These are phyloP conservation scores for Skeletonema costatum DNA, from an alignment of 108 stramenopile genomes.

Conservation along the genomic window DNA sequence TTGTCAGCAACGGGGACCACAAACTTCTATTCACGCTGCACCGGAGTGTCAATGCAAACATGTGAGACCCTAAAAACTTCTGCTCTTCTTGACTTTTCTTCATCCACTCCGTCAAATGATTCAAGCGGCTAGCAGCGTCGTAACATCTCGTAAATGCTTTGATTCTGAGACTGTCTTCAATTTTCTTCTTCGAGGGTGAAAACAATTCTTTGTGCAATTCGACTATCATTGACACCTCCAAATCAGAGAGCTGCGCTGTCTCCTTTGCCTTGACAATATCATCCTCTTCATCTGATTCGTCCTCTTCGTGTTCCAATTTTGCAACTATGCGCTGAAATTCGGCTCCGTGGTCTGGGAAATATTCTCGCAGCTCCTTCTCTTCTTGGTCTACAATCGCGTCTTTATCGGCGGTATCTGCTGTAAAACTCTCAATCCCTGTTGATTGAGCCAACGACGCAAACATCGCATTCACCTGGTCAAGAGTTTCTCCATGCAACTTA, in stretches of 20 bases:
- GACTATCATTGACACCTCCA: conserved; percentile 54
- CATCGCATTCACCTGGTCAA: conserved; percentile 16
- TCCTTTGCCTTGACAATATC: conserved; percentile 17
- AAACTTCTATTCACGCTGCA: conserved; percentile 29
- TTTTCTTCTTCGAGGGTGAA: conserved; percentile 1
- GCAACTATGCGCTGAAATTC: conserved; percentile 68
- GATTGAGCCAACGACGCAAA: conserved; percentile 31
- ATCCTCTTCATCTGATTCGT: conserved; percentile 28
- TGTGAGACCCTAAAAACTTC: conserved; percentile 40
- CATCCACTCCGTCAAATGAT: conserved; percentile 52
- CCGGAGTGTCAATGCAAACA: conserved; percentile 49
- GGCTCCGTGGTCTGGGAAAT: conserved; percentile 88
- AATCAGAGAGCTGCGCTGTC: conserved; percentile 51
- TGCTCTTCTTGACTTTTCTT: conserved; percentile 16
- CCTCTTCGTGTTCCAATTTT: conserved; percentile 20
- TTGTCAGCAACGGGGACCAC: conserved; percentile 1
- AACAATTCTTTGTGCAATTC: conserved; percentile 61
- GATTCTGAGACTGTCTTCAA: conserved; percentile 35
- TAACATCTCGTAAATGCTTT: conserved; percentile 51
- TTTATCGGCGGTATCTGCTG: not conserved
- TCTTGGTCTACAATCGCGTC: conserved; percentile 50
- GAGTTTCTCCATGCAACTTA: not conserved
- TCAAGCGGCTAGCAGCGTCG: conserved; percentile 46
- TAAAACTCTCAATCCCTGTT: conserved; percentile 6
- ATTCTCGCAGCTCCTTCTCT: conserved; percentile 75